These are phyloP conservation scores for Gossypium raimondii DNA, from an alignment of 345 rosid genomes.

Conservation along the genomic window DNA sequence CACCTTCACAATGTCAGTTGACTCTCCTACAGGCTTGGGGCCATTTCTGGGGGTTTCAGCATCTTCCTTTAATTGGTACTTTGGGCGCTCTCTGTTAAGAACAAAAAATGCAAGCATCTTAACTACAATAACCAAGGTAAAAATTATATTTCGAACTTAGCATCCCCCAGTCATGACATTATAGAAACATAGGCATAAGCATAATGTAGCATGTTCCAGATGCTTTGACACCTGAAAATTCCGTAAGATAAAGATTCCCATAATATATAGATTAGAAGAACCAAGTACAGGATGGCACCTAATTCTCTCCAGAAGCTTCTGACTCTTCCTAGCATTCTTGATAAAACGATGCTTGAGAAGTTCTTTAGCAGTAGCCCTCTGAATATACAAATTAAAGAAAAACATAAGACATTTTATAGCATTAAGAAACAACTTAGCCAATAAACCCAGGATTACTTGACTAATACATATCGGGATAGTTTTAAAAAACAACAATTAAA, in stretches of 20 bases:
- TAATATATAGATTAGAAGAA: neutral
- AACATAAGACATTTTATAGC: conserved; percentile 12
- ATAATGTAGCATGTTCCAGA: neutral
- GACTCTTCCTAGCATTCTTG: conserved; percentile 78
- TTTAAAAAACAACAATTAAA: neutral
- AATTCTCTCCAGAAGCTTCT: conserved; percentile 86
- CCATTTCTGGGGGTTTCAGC: conserved; percentile 50
- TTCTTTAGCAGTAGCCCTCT: conserved; percentile 97
- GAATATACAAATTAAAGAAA: conserved; percentile 28
- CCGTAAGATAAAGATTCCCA: neutral
- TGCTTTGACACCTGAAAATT: conserved; percentile 6
- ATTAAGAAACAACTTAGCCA: conserved; percentile 11
- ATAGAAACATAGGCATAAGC: conserved; percentile 14
- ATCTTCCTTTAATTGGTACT: conserved; percentile 62
- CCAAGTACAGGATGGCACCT: conserved; percentile 44
- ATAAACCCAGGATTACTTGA: conserved; percentile 13
- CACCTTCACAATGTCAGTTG: conserved; percentile 71
- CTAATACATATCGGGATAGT: conserved; percentile 4
- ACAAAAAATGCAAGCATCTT: conserved; percentile 13
- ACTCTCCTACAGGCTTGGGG: conserved; percentile 40
- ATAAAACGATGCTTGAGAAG: conserved; percentile 89
- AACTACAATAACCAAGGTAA: conserved; percentile 17
- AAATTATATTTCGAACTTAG: neutral
- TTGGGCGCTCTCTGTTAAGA: conserved; percentile 83
- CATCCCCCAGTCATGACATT: conserved; percentile 5